Conservation (phyloP, 805 yeast genomes). For the Candida ipomoeae region DNA sequence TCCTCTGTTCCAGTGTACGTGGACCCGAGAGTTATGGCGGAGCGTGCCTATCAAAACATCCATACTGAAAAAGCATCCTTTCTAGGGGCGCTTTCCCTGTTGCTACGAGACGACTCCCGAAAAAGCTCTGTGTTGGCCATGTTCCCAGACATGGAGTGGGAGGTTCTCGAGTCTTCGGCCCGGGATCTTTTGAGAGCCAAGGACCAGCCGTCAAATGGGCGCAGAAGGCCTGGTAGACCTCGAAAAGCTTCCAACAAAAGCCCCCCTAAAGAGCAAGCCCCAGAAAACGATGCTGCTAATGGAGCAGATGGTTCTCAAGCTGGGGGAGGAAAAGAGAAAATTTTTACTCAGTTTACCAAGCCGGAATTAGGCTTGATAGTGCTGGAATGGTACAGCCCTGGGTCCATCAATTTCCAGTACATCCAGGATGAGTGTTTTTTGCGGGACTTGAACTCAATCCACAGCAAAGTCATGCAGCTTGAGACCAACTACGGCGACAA, state of each 20-base stretch:
- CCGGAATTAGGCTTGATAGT: conserved; percentile 16
- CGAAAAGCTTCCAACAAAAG: neutral
- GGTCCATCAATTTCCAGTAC: conserved; percentile 10
- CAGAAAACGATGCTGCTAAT: too few relatives aligned
- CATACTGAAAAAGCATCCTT: neutral
- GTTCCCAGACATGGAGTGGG: conserved; percentile 8
- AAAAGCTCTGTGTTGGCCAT: conserved; percentile 3
- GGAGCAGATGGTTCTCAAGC: neutral
- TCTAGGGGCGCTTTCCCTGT: neutral
- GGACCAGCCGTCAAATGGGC: neutral
- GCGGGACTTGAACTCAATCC: conserved; percentile 8
- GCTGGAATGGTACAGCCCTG: conserved; percentile 14
- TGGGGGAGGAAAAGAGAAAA: neutral
- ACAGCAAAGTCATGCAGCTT: conserved; percentile 8
- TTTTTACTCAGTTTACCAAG: conserved; percentile 6
- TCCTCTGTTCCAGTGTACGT: neutral
- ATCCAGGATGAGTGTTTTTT: conserved; percentile 16
- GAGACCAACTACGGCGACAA: conserved; percentile 13
- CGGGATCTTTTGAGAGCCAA: neutral
- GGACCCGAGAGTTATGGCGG: neutral
- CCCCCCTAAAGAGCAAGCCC: neutral
- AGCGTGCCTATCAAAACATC: neutral
- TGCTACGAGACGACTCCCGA: conserved; percentile 6
- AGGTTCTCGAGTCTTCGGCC: conserved; percentile 3
- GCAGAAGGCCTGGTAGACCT: neutral